Evolutionary conservation across 352 stramenopile genomes (phyloP), one percentile per base, ranked within the genome.

Genomic region (Hyaloperonospora arabidopsidis): DNA sequence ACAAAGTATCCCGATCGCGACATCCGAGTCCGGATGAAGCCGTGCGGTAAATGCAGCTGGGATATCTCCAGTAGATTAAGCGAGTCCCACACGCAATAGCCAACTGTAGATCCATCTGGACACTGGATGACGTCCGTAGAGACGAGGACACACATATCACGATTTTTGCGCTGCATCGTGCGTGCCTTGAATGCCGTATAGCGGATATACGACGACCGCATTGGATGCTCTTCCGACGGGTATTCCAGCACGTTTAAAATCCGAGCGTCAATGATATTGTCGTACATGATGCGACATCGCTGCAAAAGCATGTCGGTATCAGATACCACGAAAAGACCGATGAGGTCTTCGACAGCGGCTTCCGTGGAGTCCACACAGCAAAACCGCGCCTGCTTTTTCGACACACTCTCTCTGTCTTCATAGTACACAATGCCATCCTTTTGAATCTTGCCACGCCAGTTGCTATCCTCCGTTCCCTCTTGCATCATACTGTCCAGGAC

Each of bases 71-170:
- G 54, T 29, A 73, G 23, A 38, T 75, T 70, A 10, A 78, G 63
- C 52, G 69, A 78, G 50, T 78, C 69, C 69, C 69, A 78, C 10
- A 78, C 69, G 44, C 69, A 78, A 48, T 78, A 78, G 50, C 69
- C 69, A 18, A 75, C n/a, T 0, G 63, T 78, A 15, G 69, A 74
- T 28, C 69, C 69, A 32, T 78, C 59, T 14, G 65, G 51, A 38
- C 41, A 67, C 13, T 63, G 23, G 7, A 65, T 65, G 29, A 78
- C 65, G 15, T 78, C 56, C 18, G 69, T 78, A 7, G 69, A 59
- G 18, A 75, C 65, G 15, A 73, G 55, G 3, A 78, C 69, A n/a
- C 65, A 72, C 66, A 74, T 74, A 38, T 78, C 69, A 11, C 69
- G 62, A 41, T 72, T 19, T 28, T 66, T 70, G 17, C 66, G 59